Base-by-base conservation (phyloP, 306 rosid species). In the Vigna hirtella region DNA sequence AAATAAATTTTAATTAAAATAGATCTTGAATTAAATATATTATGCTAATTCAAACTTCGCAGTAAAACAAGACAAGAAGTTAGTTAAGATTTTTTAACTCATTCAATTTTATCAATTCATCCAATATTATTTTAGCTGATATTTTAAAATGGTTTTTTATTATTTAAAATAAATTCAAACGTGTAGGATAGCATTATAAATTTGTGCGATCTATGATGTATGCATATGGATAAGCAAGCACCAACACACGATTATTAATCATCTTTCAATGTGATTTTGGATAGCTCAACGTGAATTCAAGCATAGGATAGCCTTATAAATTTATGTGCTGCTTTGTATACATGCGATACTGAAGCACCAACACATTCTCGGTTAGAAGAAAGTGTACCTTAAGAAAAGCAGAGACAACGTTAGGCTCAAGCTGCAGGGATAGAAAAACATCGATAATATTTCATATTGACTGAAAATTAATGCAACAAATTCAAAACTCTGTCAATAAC, bases 341-440 rank as follows among this genome's bases (percentile, higher is more conserved):
- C 28, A 73, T 49, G 42, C 17, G 6, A 40, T 24, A 10, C 22
- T 51, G 40, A 70, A 72, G 24, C 63, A 73, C 45, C 64, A 62
- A 79, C 53, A 45, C 10, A 32, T 20, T 8, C 2, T 0, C 53
- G 45, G 68, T 61, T 59, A 57, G 73, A 40, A 45, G 38, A 70
- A 12, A 11, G 61, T 72, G 61, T 72, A 92, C 98, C 98, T 92
- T 95, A 68, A 95, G 91, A 81, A 92, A 95, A 78, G 96, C 93
- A 74, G 91, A 89, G 77, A 89, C 92, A 65, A 87, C 70, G 84
- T 87, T 91, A 82, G 98, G 98, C 78, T 95, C 98, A 22, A 91
- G 97, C 98, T 95, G 95, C 86, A 78, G 68, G 77, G 22, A 88
- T 51, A 66, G 45, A 88, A 77, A 76, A 82, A 38, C 70, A 67